Percentiles rank a stretch among this genome's conserved stretches.
phyloP scores from a whole-genome alignment of 345 rosid species.

The Arabidopsis thaliana region TAIR10.1 NC_003070.9:11371001-11371500 shows the following conservation, averaged over 20 bases:
- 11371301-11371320: background rate
- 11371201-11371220: no score
- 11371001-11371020: slow-evolving; percentile 52
- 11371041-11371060: slow-evolving; percentile 94
- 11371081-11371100: slow-evolving; percentile 75
- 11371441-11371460: background rate
- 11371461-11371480: background rate
- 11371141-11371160: background rate
- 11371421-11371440: background rate
- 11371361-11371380: background rate
- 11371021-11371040: slow-evolving; percentile 56
- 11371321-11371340: background rate
- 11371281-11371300: background rate
- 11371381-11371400: background rate
- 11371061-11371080: slow-evolving; percentile 80
- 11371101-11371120: background rate
- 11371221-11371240: background rate
- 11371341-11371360: no score
- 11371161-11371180: background rate
- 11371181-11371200: background rate
- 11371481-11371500: background rate
- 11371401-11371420: background rate
- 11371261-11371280: background rate
- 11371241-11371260: background rate
- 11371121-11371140: background rate